Evolutionary conservation across 352 stramenopile species (phyloP).

Genomic region (Phytophthora ramorum): DNA sequence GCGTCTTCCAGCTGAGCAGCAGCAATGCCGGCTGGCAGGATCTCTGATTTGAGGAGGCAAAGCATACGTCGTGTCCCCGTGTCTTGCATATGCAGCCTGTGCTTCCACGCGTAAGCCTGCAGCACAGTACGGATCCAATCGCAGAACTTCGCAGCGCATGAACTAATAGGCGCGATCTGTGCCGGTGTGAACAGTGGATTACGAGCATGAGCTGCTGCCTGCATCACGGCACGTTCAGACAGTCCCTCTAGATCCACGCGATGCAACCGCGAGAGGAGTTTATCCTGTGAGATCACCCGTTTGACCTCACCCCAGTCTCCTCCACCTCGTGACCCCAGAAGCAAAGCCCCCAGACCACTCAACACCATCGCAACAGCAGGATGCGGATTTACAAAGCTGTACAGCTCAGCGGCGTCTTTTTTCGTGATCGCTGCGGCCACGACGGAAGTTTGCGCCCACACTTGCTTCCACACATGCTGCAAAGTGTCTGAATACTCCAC

Average conservation of each 20-base stretch:
- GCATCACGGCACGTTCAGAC: conserved; percentile 36
- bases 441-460: conserved; percentile 44
- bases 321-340: conserved; percentile 48
- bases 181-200: conserved; percentile 74
- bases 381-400: conserved; percentile 83
- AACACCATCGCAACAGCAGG: conserved; percentile 82
- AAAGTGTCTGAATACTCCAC: conserved; percentile 9
- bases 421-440: conserved; percentile 53
- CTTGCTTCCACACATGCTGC: conserved; percentile 41
- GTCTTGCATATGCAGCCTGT: conserved; percentile 48
- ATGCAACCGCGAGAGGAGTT: conserved; percentile 56
- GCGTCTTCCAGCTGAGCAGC: conserved; percentile 18
- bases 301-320: conserved; percentile 58
- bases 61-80: conserved; percentile 50
- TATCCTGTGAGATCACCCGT: conserved; percentile 68
- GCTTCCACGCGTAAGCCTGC: conserved; percentile 76
- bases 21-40: conserved; percentile 36
- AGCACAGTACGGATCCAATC: conserved; percentile 82
- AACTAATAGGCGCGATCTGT: conserved; percentile 83
- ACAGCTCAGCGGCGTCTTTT: conserved; percentile 77
- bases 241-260: conserved; percentile 54
- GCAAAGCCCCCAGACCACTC: conserved; percentile 58
- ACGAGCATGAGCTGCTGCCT: conserved; percentile 53
- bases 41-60: conserved; percentile 59
- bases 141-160: conserved; percentile 88